These are phyloP conservation scores for Melampsora abietis-canadensis DNA, from an alignment of 1,284 basidiomycete genomes.

Conservation along the genomic window DNA sequence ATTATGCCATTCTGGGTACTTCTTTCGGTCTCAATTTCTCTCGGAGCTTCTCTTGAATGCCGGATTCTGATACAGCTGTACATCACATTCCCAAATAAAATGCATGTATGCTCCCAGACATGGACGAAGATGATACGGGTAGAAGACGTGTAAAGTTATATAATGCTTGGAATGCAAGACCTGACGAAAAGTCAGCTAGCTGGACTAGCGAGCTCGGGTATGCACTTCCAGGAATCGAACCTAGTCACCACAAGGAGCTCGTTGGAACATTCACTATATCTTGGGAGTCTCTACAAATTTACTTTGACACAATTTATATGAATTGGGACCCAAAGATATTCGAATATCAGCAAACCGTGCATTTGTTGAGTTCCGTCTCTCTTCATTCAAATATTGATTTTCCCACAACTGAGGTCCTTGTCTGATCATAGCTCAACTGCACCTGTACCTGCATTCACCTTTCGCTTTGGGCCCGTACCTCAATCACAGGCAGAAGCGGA, in stretches of 20 bases:
- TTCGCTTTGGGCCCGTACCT: constrained; percentile 11
- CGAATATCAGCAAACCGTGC: constrained; percentile 25
- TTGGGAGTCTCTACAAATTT: constrained; percentile 41
- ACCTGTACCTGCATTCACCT: constrained; percentile 23
- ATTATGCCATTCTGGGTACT: constrained; percentile 39
- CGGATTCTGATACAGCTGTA: too few relatives aligned
- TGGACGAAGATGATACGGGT: constrained; percentile 21
- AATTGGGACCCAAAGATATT: constrained; percentile 34
- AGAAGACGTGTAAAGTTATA: constrained; percentile 30
- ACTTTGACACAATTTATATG: constrained; percentile 38
- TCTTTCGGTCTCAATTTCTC: not conserved
- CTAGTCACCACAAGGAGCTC: constrained; percentile 6
- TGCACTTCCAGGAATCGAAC: constrained; percentile 16
- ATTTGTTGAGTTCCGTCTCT: constrained; percentile 32
- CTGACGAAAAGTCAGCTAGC: not conserved
- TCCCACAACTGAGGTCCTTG: not conserved
- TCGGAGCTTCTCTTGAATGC: too few relatives aligned
- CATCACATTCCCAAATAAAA: too few relatives aligned
- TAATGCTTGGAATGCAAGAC: constrained; percentile 27
- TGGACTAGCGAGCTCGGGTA: constrained; percentile 19
- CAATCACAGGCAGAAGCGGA: constrained; percentile 6
- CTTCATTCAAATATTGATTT: not conserved
- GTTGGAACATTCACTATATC: constrained; percentile 37
- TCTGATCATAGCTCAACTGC: not conserved
- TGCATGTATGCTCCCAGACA: constrained; percentile 8